Evolutionary conservation across 2,329 filamentous ascomycete species (phyloP), one percentile per base, ranked within the genome.

Genomic region (Cadophora gregata): DNA sequence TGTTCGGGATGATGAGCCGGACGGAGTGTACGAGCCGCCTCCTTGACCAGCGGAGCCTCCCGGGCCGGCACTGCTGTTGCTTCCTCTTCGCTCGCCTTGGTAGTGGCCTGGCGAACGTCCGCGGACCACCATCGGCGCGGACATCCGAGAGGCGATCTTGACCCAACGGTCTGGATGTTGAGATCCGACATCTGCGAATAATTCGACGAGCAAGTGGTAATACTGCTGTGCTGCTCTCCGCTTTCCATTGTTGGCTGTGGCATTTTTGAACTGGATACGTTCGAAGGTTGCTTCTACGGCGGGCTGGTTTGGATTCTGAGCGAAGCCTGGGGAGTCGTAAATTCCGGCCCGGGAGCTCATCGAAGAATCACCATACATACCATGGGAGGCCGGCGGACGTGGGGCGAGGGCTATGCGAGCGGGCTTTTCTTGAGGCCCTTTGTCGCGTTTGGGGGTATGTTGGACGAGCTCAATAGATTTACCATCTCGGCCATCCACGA

Each of bases 191-290:
- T 89, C 85, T 14, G 84, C 88, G 72, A 84, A 87, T 1, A 90
- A 82, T 73, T 92, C 89, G 4, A 91, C 88, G 45, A 91, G 85
- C 19, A 93, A 81, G 71, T 90, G 88, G 75, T 91, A 92, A 74
- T 89, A 92, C 71, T 92, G 90, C 71, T 93, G 90, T 53, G 90
- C 88, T 2, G 90, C 89, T 58, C 90, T 83, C 70, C 90, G 83
- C 76, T 92, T 92, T 59, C 90, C 90, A 70, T 93, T 93, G 77
- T 92, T 93, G 29, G 89, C 89, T 0, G 90, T 92, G 1, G 90
- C 90, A 64, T 88, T 89, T 72, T 92, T 90, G 80, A 93, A 93
- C 72, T 93, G 90, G 45, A 92, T 90, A 2, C 90, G 86, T 74
- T 92, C 90, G 75, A 92, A 93, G 0, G 75, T 77, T n/a, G 73